Evolutionary conservation across 805 yeast genomes (phyloP), one percentile per base, ranked within the genome.

Genomic region (Ogataea dorogensis): DNA sequence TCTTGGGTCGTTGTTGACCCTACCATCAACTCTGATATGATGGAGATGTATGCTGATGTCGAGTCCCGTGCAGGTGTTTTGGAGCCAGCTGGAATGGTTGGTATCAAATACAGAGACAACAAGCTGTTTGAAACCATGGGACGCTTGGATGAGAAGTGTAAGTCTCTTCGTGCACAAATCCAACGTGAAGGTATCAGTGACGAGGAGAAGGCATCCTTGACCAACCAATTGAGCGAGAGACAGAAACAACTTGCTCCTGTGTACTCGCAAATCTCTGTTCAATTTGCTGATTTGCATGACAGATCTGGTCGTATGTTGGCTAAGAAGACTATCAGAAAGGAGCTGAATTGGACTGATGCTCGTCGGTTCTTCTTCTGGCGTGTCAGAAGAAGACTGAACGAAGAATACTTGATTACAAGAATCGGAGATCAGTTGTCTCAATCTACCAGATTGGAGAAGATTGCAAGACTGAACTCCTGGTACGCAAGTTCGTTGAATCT

Each of bases 1-100:
- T 91, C 98, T 17, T 93, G 99, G 99, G 99, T 94, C 38, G 99
- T 93, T 51, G 96, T 93, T 60, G 99, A 93, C 66, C 97, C 98
- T 47, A 86, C 97, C 33, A 93, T 93, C 69, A 93, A 94, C 65
- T 65, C 84, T 30, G 97, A 89, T 46, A 86, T 86, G 86, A 94
- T 93, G 96, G 99, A 93, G 70, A 91, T 93, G 97, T 93, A 91
- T 56, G 98, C 98, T 15, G 98, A 94, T 64, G 82, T 77, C 33
- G 93, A 93, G 36, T 75, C 98, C 8, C 79, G 99, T 63, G 98
- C 88, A 25, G 98, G 98, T 79, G 96, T 93, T 42, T 73, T 94
- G 60, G 98, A 93, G 68, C 98, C 98, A 34, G 96, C 91, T 60
- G 98, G 98, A 64, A 87, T 93, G 89, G 98, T 94, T 57, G 96